Percentiles rank a stretch among this genome's conserved stretches.
phyloP scores from a whole-genome alignment of 352 stramenopile species.

The Lagenidium sp. region DNA sequence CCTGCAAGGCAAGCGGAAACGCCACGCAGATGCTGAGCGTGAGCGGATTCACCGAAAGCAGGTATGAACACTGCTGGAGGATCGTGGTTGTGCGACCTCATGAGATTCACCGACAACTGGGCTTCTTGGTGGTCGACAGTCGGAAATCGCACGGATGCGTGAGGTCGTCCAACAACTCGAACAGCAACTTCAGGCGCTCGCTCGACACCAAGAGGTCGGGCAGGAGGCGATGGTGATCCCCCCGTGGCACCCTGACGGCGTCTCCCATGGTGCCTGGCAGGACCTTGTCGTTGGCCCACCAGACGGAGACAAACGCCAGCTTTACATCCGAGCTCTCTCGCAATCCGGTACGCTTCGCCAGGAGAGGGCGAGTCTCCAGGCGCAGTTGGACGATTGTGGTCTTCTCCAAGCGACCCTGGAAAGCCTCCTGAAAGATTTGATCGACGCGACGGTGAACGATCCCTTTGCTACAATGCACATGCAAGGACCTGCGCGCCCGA shows the following conservation, averaged over 20 bases:
- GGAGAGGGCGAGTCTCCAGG: constrained; percentile 12
- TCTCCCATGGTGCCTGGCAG: not conserved
- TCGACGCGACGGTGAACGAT: constrained; percentile 10
- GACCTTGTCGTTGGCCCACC: not conserved
- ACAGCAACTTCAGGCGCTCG: constrained; percentile 7
- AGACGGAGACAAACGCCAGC: constrained; percentile 2
- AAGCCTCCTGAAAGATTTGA: constrained; percentile 15
- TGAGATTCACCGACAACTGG: no score
- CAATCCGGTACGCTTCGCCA: constrained; percentile 14
- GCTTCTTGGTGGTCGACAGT: constrained; percentile 3
- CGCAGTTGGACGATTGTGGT: constrained; percentile 13
- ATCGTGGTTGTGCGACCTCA: no score
- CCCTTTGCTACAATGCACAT: no score
- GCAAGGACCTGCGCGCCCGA: not conserved
- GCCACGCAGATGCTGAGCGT: constrained; percentile 16
- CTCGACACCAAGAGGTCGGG: not conserved
- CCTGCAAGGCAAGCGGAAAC: constrained; percentile 14
- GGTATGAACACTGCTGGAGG: constrained; percentile 6
- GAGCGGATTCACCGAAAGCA: constrained; percentile 19
- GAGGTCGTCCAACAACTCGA: constrained; percentile 12
- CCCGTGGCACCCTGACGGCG: not conserved
- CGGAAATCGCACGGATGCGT: constrained; percentile 14
- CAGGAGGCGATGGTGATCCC: not conserved
- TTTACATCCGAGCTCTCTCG: constrained; percentile 15
- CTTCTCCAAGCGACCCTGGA: constrained; percentile 15